These are phyloP conservation scores for Actinomortierella ambigua DNA, from an alignment of 371 early-diverging fungal species.

Conservation along the genomic window DNA sequence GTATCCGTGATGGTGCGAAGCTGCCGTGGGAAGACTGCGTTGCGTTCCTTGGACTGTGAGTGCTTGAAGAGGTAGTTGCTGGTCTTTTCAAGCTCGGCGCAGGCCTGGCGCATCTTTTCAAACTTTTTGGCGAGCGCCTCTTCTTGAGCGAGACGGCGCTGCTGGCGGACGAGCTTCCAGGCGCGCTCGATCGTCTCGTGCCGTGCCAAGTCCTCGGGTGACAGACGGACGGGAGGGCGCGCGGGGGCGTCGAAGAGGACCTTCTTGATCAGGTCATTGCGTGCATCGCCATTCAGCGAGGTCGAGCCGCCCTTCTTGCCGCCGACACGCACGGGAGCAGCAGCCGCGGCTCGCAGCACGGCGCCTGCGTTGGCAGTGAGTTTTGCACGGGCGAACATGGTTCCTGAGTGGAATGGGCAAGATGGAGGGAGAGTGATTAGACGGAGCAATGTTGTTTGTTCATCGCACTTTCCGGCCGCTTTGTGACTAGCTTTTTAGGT, in stretches of 20 bases:
- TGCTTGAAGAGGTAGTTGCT: constrained; percentile 68
- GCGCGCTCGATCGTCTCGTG: constrained; percentile 82
- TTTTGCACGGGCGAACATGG: no score
- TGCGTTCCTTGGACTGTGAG: constrained; percentile 67
- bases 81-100: constrained; percentile 72
- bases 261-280: constrained; percentile 76
- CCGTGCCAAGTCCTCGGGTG: constrained; percentile 59
- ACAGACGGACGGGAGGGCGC: constrained; percentile 48
- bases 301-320: constrained; percentile 32
- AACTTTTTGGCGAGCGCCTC: constrained; percentile 71
- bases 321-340: not conserved
- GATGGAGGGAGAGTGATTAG: no score
- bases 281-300: constrained; percentile 58
- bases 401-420: no score
- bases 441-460: no score
- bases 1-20: constrained; percentile 80
- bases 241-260: constrained; percentile 70
- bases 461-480: no score
- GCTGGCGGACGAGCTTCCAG: constrained; percentile 68
- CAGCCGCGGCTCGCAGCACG: constrained; percentile 11
- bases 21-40: constrained; percentile 74
- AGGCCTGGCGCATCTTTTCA: constrained; percentile 71
- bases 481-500: no score
- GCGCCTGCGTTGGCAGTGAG: constrained; percentile 22
- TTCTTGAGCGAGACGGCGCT: constrained; percentile 61